Base-by-base conservation (phyloP, 768 basidiomycete species). In the Nidularia pulvinata region DNA sequence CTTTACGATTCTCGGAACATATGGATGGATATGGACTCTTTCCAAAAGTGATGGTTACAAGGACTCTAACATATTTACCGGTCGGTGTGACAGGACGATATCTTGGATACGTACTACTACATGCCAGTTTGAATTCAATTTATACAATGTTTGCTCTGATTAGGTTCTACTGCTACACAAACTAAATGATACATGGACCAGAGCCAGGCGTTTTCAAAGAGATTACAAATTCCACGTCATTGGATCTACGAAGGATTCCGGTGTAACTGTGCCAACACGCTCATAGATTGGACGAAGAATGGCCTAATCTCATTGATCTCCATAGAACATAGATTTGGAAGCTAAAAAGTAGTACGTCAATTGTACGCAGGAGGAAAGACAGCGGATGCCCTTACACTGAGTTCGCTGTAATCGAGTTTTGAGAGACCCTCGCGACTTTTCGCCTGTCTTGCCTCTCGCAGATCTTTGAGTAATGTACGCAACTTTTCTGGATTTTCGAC, bases 301-400 rank as follows among this genome's bases (percentile, higher is more conserved):
- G 94, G 92, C 36, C 93, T 81, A 59, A 96, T 89, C 66, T 96
- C 95, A 72, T 94, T 93, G 70, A 97, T 91, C 68, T 97, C 94
- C 87, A 95, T 88, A 1, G 91, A 84, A 55, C 85, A 89, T 16
- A 96, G 73, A 58, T 94, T 91, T 4, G 91, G 85, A 55, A 97
- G 77, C 93, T 95, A 11, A 7, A 42, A 14, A 32, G 16, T 42
- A 39, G 25, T 25, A 25, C 25, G 25, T 25, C 25, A 25, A 25
- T 4, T 25, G 25, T 35, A 33, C 39, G 49, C 50, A 48, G 43
- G 14, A 16, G 49, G n/a, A 33, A 32, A 10, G 34, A 7, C 4
- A 16, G 48, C 49, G 33, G 35, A 44, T 37, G 33, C 6, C 70
- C 86, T 42, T 67, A 92, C 93, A 69, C 84, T 85, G 30, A 94